Evolutionary conservation across 495 filamentous ascomycete species (phyloP).

Genomic region (Penicillium pancosmium): DNA sequence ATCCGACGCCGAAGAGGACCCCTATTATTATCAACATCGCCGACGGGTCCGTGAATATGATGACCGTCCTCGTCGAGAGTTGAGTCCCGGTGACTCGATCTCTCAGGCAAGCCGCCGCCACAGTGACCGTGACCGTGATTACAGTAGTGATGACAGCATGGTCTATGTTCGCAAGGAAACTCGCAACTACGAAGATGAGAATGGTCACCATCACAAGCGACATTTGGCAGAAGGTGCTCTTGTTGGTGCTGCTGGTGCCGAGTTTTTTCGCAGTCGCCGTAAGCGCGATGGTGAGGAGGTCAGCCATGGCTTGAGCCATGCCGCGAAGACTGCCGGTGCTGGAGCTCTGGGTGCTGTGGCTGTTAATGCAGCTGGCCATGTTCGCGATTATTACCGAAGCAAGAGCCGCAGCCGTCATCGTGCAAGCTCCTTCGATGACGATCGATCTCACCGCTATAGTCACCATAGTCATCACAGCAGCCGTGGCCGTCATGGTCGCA

Average conservation of each 20-base stretch:
- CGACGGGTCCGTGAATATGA: constrained; percentile 58
- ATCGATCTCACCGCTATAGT: constrained; percentile 41
- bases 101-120: constrained; percentile 53
- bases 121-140: constrained; percentile 40
- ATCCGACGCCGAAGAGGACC: constrained; percentile 54
- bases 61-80: constrained; percentile 54
- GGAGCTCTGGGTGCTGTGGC: constrained; percentile 82
- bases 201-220: constrained; percentile 63
- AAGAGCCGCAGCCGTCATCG: constrained; percentile 58
- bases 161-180: constrained; percentile 60
- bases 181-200: constrained; percentile 56
- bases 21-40: constrained; percentile 69
- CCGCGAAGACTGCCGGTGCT: constrained; percentile 76
- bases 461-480: constrained; percentile 35
- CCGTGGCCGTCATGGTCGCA: constrained; percentile 33
- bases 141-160: constrained; percentile 68
- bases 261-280: constrained; percentile 69
- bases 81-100: constrained; percentile 61
- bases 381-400: constrained; percentile 70
- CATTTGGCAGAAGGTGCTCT: constrained; percentile 87
- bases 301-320: constrained; percentile 59
- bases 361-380: constrained; percentile 75
- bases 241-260: constrained; percentile 75
- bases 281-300: constrained; percentile 61
- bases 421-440: constrained; percentile 52